phyloP scores from a whole-genome alignment of 2,329 filamentous ascomycete genomes.

The Arthrobotrys musiformis region DNA sequence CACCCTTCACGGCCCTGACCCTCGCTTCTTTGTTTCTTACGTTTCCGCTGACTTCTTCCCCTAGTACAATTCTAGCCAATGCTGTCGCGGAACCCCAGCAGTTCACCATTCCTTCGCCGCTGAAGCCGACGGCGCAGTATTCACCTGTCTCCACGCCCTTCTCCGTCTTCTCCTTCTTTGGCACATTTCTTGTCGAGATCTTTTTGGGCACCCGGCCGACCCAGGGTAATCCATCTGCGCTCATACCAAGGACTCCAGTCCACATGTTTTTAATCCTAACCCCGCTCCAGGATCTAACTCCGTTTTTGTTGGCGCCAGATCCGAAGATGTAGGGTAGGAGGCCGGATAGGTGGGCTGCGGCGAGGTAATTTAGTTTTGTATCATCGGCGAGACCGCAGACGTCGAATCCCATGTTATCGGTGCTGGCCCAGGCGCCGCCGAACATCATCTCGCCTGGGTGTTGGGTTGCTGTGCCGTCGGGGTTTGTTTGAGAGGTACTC shows the following conservation, averaged over 20 bases:
- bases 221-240: conserved; percentile 67
- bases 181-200: conserved; percentile 55
- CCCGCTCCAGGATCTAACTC: conserved; percentile 45
- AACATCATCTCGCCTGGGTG: conserved; percentile 66
- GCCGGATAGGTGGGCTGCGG: conserved; percentile 63
- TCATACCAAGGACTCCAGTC: conserved; percentile 67
- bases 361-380: conserved; percentile 62
- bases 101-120: conserved; percentile 69
- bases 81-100: conserved; percentile 68
- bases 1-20: conserved; percentile 32
- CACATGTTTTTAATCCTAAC: conserved; percentile 64
- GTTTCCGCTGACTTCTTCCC: conserved; percentile 36
- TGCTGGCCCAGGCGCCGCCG: conserved; percentile 67
- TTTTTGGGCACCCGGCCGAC: conserved; percentile 65
- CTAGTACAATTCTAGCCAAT: conserved; percentile 65
- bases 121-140: conserved; percentile 68
- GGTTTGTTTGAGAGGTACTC: conserved; percentile 56
- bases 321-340: conserved; percentile 65
- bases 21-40: conserved; percentile 19
- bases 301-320: conserved; percentile 57
- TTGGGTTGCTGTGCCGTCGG: conserved; percentile 41
- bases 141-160: conserved; percentile 60
- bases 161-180: conserved; percentile 47
- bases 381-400: conserved; percentile 67
- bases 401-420: conserved; percentile 64